Conservation (phyloP, 2,329 filamentous ascomycete species). For the Aspergillus sp. region DNA sequence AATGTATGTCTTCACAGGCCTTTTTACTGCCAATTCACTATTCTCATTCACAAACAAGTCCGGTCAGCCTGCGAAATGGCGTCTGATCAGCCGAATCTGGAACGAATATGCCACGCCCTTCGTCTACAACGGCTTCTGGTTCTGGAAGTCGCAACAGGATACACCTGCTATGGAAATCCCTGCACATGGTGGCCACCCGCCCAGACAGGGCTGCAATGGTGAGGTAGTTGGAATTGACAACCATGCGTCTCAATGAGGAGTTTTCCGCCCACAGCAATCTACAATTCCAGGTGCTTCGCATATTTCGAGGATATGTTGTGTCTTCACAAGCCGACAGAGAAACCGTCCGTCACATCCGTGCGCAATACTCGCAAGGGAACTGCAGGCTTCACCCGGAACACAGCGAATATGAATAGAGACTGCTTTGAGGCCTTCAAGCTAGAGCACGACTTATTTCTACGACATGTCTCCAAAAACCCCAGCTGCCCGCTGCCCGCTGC, state of each 20-base stretch:
- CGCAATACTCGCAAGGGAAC: neutral
- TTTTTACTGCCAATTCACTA: no score
- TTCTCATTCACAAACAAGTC: no score
- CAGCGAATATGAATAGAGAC: neutral
- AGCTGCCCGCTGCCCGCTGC: no score
- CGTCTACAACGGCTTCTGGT: neutral
- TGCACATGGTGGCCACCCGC: neutral
- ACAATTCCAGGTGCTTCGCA: neutral
- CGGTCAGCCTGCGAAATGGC: neutral
- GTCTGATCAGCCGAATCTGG: neutral
- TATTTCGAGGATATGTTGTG: neutral
- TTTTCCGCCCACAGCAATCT: neutral
- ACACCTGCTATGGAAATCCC: neutral
- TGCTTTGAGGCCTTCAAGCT: neutral
- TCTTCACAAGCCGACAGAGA: neutral
- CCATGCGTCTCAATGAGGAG: neutral
- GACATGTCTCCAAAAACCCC: no score
- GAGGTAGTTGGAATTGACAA: neutral
- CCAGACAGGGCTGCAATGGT: neutral
- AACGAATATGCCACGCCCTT: neutral
- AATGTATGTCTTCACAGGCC: no score
- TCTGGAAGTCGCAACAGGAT: neutral
- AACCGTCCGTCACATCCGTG: neutral
- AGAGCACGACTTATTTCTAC: neutral
- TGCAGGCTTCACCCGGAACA: neutral